phyloP scores from a whole-genome alignment of 208 protist genomes.

The Trypanosoma rangeli region DNA sequence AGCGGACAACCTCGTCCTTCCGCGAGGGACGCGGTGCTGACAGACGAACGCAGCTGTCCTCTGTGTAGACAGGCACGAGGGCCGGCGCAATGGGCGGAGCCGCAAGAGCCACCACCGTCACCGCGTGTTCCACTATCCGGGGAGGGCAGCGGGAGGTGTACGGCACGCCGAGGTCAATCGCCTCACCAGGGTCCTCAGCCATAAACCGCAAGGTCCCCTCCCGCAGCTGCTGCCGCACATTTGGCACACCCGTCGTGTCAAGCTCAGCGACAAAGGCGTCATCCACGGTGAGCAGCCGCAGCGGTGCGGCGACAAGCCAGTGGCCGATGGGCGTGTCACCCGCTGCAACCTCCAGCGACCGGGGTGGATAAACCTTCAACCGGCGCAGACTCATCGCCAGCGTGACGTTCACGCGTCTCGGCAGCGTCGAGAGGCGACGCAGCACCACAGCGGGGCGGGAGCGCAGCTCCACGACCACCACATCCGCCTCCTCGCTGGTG shows the following conservation, averaged over 20 bases:
- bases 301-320: slow-evolving; percentile 45
- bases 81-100: slow-evolving; percentile 54
- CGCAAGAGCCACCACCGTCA: slow-evolving; percentile 56
- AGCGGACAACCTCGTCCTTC: slow-evolving; percentile 75
- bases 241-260: slow-evolving; percentile 69
- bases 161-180: slow-evolving; percentile 26
- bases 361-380: slow-evolving; percentile 50
- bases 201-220: slow-evolving; percentile 70
- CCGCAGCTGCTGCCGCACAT: slow-evolving; percentile 54
- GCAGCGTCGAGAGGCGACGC: slow-evolving; percentile 57
- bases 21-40: slow-evolving; percentile 45
- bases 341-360: slow-evolving; percentile 2
- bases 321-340: slow-evolving; percentile 32
- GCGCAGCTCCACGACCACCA: slow-evolving; percentile 42
- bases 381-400: slow-evolving; percentile 74
- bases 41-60: slow-evolving; percentile 69
- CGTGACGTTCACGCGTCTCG: slow-evolving; percentile 35
- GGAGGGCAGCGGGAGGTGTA: slow-evolving; percentile 73
- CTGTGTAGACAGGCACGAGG: slow-evolving; percentile 67
- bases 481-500: background rate
- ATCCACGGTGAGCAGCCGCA: slow-evolving; percentile 57
- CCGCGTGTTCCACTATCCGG: slow-evolving; percentile 48
- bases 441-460: slow-evolving; percentile 61
- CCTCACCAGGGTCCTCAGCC: slow-evolving; percentile 65
- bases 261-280: slow-evolving; percentile 43